Base-by-base conservation (phyloP, 208 protist genomes). In the Trichomonas vaginalis region DNA sequence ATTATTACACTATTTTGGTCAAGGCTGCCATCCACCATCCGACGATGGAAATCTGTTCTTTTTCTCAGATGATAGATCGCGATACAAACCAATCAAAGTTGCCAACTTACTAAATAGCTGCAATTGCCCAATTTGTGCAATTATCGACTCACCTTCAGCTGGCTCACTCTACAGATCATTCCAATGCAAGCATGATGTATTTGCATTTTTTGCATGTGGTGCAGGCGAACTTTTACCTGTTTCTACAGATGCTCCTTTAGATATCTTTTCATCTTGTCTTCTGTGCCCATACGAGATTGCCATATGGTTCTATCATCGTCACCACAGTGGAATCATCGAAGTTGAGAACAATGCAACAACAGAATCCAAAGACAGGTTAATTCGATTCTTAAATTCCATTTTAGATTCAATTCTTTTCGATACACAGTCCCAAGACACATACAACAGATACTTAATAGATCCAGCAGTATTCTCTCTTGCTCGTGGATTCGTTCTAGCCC, bases 361-460 rank as follows among this genome's bases (percentile, higher is more conserved):
- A 83, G 39, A 88, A 88, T 47, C 82, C 0, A 10, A 3, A n/a
- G 39, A 88, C 27, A 88, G 32, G 15, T 70, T 70, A 70, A 70
- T 70, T 70, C 21, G 1, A 32, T 70, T 70, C 56, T 27, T 70
- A 12, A 70, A 70, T 83, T 92, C 86, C 15, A 51, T 92, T 51
- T 39, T 92, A 40, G 86, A 92, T 48, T 92, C 86, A 12, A 92
- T 92, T 56, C 32, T 92, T 39, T 92, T 92, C 51, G 45, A 92
- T 51, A 92, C 86, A 48, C 86, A 92, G 56, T 48, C 86, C 32
- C 23, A 92, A 47, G n/a, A 23, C 17, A 92, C 12, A 21, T 35
- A 48, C 39, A 45, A 92, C 14, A 27, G 15, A 45, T 92, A 48
- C 45, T 4, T 40, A 37, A 47, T 35, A 92, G 86, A 92, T 32